Evolutionary conservation across 352 stramenopile genomes (phyloP), one percentile per base, ranked within the genome.

Genomic region (Phytopythium delawarense): DNA sequence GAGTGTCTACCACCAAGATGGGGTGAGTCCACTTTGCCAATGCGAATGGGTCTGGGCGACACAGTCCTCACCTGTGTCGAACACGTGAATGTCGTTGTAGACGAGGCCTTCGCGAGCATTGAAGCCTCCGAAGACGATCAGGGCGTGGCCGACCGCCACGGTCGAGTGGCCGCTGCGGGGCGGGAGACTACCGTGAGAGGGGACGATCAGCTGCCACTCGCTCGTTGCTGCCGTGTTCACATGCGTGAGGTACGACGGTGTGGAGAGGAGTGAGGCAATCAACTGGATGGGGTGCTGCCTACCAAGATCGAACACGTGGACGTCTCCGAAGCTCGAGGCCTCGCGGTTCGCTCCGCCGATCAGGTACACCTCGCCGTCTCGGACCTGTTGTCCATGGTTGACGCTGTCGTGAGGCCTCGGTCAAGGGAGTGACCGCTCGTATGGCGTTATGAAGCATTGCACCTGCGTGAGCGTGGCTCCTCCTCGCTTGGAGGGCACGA

Each of bases 81-180:
- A 83, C 18, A 88, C 49, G 28, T 76, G 61, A 1, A 88, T 52
- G 50, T 87, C 76, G 35, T 86, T 84, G 71, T 79, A 91, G n/a
- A 88, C 66, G 23, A 69, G 63, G 30, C 72, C 66, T 0, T 63
- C 59, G 4, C 61, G 63, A 2, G 73, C 56, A 59, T 91, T 75
- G n/a, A 88, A 66, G 2, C 83, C 83, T 1, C 83, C 79, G 48
- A 91, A 88, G n/a, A 91, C 71, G 50, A 72, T 66, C 56, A 89
- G 79, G 16, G 63, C 44, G 4, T 48, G 21, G 0, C 69, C 83
- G 46, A 88, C 50, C 6, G 76, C 70, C 18, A 90, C 65, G 1
- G 81, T 70, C 7, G 81, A 85, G 61, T 92, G 81, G 11, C 81
- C 81, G 30, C 81, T 91, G n/a, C 79, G 76, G 42, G 83, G 53